Base-by-base conservation (phyloP, 2,329 filamentous ascomycete genomes). In the Microdochium trichocladiopsis region DNA sequence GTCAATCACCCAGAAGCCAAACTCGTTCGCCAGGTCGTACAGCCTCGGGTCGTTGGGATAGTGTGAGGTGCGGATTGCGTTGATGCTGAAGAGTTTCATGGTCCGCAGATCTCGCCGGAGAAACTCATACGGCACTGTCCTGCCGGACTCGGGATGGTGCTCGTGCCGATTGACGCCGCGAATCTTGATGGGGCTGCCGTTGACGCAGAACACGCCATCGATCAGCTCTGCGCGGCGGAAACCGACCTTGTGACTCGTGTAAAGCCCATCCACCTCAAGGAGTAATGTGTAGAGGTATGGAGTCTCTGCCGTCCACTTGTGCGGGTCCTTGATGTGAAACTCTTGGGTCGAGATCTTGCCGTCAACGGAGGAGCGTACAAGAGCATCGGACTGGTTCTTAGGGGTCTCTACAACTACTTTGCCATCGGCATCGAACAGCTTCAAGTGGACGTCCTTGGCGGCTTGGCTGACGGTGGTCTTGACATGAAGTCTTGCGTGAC, bases 121-220 rank as follows among this genome's bases (percentile, higher is more conserved):
- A n/a, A 78, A 81, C 0, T 79, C 76, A 25, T 78, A 75, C 0
- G 83, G 82, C 1, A 88, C 80, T 0, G 83, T 75, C 1, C 84
- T 77, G 0, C 85, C 84, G 4, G 76, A 77, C 52, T 75, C 69
- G 0, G 83, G 79, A 58, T 88, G 82, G 56, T 89, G 84, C 53
- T 90, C 86, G 57, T 89, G 86, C 31, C 85, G 76, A 59, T 89
- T 89, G 5, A 84, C 82, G 2, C 86, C 86, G 16, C 83, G 79
- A 57, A 90, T 74, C 14, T 86, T 78, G 51, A 89, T 75, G 0
- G 81, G 75, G 21, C 73, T 74, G 2, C 85, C 84, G 52, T 89
- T 89, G 55, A 90, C 79, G 49, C 75, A 75, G 57, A 87, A 75
- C 25, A 85, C 71, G 0, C 83, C 80, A 41, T 83, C 72, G 33